phyloP scores from a whole-genome alignment of 2,329 filamentous ascomycete species.

The Magnaporthiopsis rhizophila region DNA sequence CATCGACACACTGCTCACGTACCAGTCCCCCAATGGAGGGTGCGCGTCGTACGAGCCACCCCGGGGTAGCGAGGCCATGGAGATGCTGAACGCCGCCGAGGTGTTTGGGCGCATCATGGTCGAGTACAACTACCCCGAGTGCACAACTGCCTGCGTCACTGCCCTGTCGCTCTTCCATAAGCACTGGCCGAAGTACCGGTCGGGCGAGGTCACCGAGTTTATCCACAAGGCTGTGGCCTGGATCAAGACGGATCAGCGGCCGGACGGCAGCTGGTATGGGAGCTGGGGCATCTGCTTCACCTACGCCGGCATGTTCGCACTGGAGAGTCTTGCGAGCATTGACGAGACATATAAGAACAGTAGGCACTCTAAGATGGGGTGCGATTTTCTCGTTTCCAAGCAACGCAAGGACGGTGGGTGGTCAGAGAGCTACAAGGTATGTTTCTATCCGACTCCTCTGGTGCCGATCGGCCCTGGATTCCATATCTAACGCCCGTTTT shows the following conservation, averaged over 20 bases:
- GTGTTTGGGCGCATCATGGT: slow-evolving; percentile 98
- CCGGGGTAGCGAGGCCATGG: slow-evolving; percentile 68
- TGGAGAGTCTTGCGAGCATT: slow-evolving; percentile 74
- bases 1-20: slow-evolving; percentile 81
- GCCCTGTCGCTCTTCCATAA: slow-evolving; percentile 75
- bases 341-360: slow-evolving; percentile 78
- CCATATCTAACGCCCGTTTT: background rate
- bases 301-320: slow-evolving; percentile 92
- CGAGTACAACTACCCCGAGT: slow-evolving; percentile 96
- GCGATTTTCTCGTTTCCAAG: slow-evolving; percentile 76
- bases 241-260: slow-evolving; percentile 70
- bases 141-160: slow-evolving; percentile 89
- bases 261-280: slow-evolving; percentile 94
- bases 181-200: slow-evolving; percentile 73
- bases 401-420: slow-evolving; percentile 89
- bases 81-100: slow-evolving; percentile 88
- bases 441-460: slow-evolving; percentile 6
- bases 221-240: slow-evolving; percentile 68
- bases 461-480: background rate
- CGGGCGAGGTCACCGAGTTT: slow-evolving; percentile 64
- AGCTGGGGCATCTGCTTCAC: slow-evolving; percentile 98
- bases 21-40: slow-evolving; percentile 81
- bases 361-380: slow-evolving; percentile 62
- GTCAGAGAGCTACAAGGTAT: slow-evolving; percentile 83
- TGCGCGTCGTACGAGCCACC: slow-evolving; percentile 86